Base-by-base conservation (phyloP, 768 basidiomycete genomes). In the Amanita exitialis region DNA sequence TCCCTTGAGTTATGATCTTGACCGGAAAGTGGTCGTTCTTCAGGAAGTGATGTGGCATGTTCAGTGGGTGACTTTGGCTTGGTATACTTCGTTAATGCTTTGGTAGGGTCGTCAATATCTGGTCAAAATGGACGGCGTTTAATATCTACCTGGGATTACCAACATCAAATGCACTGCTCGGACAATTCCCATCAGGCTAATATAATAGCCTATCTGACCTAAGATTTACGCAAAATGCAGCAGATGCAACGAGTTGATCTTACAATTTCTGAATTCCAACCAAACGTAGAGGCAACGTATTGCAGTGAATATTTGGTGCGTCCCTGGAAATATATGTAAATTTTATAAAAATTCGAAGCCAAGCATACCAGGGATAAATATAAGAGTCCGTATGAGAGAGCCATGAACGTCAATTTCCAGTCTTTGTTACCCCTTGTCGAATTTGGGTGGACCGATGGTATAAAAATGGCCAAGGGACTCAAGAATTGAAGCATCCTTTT, bases 141-240 rank as follows among this genome's bases (percentile, higher is more conserved):
- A 49, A 44, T 27, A 61, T 76, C 54, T 63, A 88, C 86, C 13
- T 8, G 88, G 88, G 4, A 90, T 64, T 30, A 86, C 59, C 13
- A 76, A 41, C 1, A 77, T 66, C 54, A 89, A 64, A 58, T 76
- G 75, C 2, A 77, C 3, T 0, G 84, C 83, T 3, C 84, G 74
- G 0, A 69, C 60, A 28, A 66, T 66, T 6, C 80, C 79, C 8
- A 79, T 59, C 9, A 76, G 57, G 51, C 78, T 83, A 9, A 87
- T 58, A 68, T 74, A 88, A 59, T 88, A 88, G n/a, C 85, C 85
- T n/a, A 82, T 61, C 86, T 88, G 50, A 49, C 47, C 53, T 43
- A 23, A 20, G 10, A 34, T 15, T 28, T 13, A 6, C 6, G 12
- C 12, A 21, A n/a, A 32, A 43, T 49, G n/a, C 37, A 36, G 10